Evolutionary conservation across 768 basidiomycete species (phyloP).

Genomic region (Termitomyces heimii): DNA sequence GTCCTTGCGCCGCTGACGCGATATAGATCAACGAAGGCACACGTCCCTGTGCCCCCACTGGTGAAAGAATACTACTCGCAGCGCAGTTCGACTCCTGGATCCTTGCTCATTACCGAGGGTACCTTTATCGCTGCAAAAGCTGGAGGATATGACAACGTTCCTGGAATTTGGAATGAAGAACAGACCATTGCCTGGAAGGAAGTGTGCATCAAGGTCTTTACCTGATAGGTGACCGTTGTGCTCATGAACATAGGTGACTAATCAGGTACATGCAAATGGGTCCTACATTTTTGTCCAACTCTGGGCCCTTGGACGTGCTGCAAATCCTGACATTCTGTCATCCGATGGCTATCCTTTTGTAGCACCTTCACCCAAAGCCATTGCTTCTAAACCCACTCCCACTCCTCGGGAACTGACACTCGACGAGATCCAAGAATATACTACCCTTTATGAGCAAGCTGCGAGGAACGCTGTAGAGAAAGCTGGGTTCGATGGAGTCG

Average conservation of each 20-base stretch:
- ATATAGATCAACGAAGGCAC: constrained; percentile 8
- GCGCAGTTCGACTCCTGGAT: constrained; percentile 29
- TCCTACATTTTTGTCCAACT: constrained; percentile 41
- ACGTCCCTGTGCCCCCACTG: constrained; percentile 22
- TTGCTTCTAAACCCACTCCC: constrained; percentile 26
- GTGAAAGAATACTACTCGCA: constrained; percentile 31
- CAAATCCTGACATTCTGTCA: constrained; percentile 24
- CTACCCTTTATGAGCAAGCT: constrained; percentile 43
- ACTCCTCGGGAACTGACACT: constrained; percentile 38
- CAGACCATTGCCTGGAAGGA: constrained; percentile 56
- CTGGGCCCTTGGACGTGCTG: constrained; percentile 43
- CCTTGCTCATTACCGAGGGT: constrained; percentile 40
- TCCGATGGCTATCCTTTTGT: constrained; percentile 21
- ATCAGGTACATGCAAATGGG: constrained; percentile 47
- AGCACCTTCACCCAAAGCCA: constrained; percentile 9
- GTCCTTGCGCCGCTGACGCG: constrained; percentile 31
- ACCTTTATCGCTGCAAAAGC: constrained; percentile 41
- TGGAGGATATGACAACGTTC: constrained; percentile 43
- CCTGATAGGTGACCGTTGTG: not conserved
- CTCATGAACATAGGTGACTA: constrained; percentile 36
- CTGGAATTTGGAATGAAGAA: constrained; percentile 59
- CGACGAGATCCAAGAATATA: constrained; percentile 44
- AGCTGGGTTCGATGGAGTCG: constrained; percentile 67
- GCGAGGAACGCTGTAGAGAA: constrained; percentile 47
- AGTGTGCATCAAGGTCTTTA: constrained; percentile 21